Base-by-base conservation (phyloP, 306 rosid genomes). In the Quercus aquifolioides region DNA sequence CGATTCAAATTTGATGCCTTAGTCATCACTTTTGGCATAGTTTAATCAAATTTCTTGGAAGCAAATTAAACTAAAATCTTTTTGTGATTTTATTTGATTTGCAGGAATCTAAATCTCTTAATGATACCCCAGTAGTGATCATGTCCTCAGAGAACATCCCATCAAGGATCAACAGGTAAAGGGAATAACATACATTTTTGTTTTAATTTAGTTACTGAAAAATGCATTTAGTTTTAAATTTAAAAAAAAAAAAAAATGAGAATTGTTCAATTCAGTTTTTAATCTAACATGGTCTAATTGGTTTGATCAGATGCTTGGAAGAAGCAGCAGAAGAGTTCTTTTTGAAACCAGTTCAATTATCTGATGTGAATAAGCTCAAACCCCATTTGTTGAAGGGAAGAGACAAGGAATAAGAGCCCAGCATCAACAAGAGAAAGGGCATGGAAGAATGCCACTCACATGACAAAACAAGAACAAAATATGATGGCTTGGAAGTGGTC, bases 141-240 rank as follows among this genome's bases (percentile, higher is more conserved):
- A 92, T 92, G 97, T 94, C 98, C 54, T 94, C 98, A 11, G 97
- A 94, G 82, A 90, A 94, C 83, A 88, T 85, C 19, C 98, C 98
- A 69, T 84, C 97, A 76, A 89, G 97, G 73, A 92, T 94, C 81
- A 89, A 79, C 88, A 86, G 96, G 98, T 94, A 74, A 80, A 72
- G 58, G 5, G 80, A 46, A 56, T 73, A 76, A 43, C 30, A 83
- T 43, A 55, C 51, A 19, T 17, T 49, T 52, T 64, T 3, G n/a
- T 49, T 46, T n/a, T 30, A 75, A 30, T 55, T 15, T 41, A 28
- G 7, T 52, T 60, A 43, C 55, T 35, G 20, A 58, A 9, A 60
- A 21, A 60, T 23, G 33, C 6, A 74, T 7, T 7, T 26, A 52
- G 5, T 65, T 68, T 85, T 18, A 76, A 73, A 17, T 57, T 41